phyloP scores from a whole-genome alignment of 805 yeast species.

The Nakazawaea sp. region DNA sequence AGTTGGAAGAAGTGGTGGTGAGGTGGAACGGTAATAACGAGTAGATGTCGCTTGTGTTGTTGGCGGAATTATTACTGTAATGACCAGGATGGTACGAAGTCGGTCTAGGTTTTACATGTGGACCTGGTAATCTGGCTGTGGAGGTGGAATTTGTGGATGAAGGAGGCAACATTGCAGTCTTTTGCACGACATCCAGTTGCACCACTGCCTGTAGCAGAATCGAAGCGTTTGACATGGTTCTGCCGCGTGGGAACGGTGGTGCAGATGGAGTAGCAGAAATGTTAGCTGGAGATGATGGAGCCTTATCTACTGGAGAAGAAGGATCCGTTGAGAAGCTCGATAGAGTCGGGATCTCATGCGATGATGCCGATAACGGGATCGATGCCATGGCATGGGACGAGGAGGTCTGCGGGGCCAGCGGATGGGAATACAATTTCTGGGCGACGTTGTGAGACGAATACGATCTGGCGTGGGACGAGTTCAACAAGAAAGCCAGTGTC shows the following conservation, averaged over 20 bases:
- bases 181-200: constrained; percentile 43
- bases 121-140: constrained; percentile 33
- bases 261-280: constrained; percentile 14
- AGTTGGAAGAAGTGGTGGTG: constrained; percentile 2
- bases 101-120: constrained; percentile 65
- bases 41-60: constrained; percentile 18
- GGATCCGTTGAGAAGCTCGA: not conserved
- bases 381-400: constrained; percentile 51
- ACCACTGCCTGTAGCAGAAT: constrained; percentile 69
- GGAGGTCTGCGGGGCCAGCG: constrained; percentile 65
- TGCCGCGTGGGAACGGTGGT: not conserved
- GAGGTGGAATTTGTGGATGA: not conserved
- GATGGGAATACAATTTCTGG: constrained; percentile 37
- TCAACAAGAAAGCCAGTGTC: constrained; percentile 28
- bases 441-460: constrained; percentile 32
- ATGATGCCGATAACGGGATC: constrained; percentile 26
- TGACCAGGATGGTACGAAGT: constrained; percentile 77
- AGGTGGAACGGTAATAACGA: constrained; percentile 20
- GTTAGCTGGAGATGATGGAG: not conserved
- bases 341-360: not conserved
- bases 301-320: not conserved
- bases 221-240: constrained; percentile 44
- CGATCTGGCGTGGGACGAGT: constrained; percentile 24
- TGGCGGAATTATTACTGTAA: constrained; percentile 21
- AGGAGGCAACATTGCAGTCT: constrained; percentile 23